Evolutionary conservation across 306 rosid genomes (phyloP), one percentile per base, ranked within the genome.

Genomic region (Glycine latifolia): DNA sequence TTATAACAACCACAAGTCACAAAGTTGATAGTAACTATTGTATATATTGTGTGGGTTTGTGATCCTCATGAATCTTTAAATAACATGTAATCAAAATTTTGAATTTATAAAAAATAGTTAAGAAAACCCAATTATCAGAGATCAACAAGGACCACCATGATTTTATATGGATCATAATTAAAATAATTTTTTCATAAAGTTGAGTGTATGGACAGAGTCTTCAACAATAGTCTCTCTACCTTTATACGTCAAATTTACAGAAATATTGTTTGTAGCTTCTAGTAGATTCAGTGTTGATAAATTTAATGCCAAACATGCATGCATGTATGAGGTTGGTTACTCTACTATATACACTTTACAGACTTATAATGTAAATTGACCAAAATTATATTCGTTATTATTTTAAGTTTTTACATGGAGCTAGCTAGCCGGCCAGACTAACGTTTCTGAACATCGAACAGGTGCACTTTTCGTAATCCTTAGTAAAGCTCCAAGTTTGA

Each of bases 401-500:
- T 65, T 37, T 6, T 2, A 12, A 26, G 16, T 62, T 11, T 26
- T 26, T 26, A 26, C 31, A 12, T 50, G 48, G 73, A 77, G 73
- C 70, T 81, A 79, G 79, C 67, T 83, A 79, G 79, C 61, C 83
- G 79, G 31, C 31, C 2, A 26, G 31, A 79, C 80, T 73, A 11
- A 83, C 66, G 49, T 47, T 76, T 81, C 53, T 79, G 73, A 76
- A 74, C 44, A 33, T 89, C 77, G 47, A 87, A 84, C 91, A 96
- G 99, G 98, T 84, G 98, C 91, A 20, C 91, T 96, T 33, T 85
- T 92, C 49, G 97, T 96, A n/a, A 86, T 96, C 74, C 46, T 96
- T 49, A 90, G 86, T 79, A 75, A 79, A 81, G 83, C 99, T 75
- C 99, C 98, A 53, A 94, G 89, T 86, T 86, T 96, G 95, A 96